These are phyloP conservation scores for Colletotrichum simmondsii DNA, from an alignment of 2,329 filamentous ascomycete species.

Conservation along the genomic window DNA sequence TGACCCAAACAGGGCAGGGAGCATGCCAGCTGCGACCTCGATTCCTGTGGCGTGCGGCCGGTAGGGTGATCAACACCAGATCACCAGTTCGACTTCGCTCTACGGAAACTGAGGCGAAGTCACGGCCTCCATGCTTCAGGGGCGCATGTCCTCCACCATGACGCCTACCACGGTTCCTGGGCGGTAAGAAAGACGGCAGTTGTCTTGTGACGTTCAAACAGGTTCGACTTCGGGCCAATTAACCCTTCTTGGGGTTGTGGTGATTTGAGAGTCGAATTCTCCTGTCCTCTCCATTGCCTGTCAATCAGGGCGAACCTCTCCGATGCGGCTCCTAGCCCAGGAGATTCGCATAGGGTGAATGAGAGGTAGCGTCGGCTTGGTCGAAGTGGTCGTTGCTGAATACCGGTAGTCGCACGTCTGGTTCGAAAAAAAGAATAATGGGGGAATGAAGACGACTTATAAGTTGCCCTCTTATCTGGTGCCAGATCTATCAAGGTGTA, in stretches of 20 bases:
- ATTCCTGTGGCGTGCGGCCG: slow-evolving; percentile 20
- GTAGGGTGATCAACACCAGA: slow-evolving; percentile 21
- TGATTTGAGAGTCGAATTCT: not conserved
- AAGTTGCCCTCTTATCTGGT: slow-evolving; percentile 30
- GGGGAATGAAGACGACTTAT: slow-evolving; percentile 16
- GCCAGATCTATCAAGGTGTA: slow-evolving; percentile 12
- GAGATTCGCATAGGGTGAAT: not conserved
- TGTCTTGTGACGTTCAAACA: slow-evolving; percentile 6
- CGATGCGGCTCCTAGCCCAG: not conserved
- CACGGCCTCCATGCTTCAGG: slow-evolving; percentile 14
- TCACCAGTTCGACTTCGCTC: slow-evolving; percentile 5
- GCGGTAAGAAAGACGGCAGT: slow-evolving; percentile 8
- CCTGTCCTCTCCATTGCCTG: not conserved
- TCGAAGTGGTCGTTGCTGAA: not conserved
- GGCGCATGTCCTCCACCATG: slow-evolving; percentile 10
- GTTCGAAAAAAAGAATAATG: not conserved
- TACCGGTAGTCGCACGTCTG: not conserved
- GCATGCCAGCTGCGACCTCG: slow-evolving; percentile 23
- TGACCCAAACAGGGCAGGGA: slow-evolving; percentile 18
- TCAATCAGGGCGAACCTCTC: not conserved
- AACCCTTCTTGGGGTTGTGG: not conserved
- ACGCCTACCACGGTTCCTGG: slow-evolving; percentile 5
- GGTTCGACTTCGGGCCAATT: not conserved
- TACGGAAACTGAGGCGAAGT: slow-evolving; percentile 20
- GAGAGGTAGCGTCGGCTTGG: not conserved